phyloP scores from a whole-genome alignment of 768 basidiomycete genomes.

The Trametes elegans region DNA sequence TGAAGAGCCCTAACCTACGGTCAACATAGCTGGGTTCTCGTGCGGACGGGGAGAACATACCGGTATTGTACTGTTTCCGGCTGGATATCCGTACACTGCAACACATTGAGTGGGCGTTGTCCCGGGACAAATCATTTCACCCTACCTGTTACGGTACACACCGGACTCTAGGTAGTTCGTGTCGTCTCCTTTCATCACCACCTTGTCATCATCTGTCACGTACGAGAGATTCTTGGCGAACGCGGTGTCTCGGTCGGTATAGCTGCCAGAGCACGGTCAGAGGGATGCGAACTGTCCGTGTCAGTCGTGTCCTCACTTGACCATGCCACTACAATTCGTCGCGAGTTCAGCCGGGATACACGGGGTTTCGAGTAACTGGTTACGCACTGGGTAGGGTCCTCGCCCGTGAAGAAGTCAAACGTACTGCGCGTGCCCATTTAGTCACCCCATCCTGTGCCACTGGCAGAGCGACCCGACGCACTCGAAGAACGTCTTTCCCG shows the following conservation, averaged over 20 bases:
- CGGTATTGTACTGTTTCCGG: constrained; percentile 61
- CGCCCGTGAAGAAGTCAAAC: constrained; percentile 56
- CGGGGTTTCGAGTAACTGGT: constrained; percentile 2
- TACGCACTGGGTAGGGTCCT: constrained; percentile 69
- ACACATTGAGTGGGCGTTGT: neutral
- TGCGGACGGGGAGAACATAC: neutral
- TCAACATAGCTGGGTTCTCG: neutral
- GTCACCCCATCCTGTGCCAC: neutral
- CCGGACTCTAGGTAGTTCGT: constrained; percentile 54
- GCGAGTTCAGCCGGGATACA: constrained; percentile 19
- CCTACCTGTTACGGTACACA: constrained; percentile 58
- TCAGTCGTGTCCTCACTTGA: constrained; percentile 49
- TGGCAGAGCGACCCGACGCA: constrained; percentile 33
- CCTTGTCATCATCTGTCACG: constrained; percentile 53
- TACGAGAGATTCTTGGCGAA: constrained; percentile 54
- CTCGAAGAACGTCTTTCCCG: constrained; percentile 71
- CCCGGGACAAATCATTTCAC: neutral
- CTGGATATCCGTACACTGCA: constrained; percentile 77
- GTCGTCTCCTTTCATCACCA: constrained; percentile 78
- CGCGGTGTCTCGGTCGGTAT: constrained; percentile 55
- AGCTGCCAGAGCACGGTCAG: constrained; percentile 41
- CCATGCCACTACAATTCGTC: constrained; percentile 53
- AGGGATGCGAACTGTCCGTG: neutral
- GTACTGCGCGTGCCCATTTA: constrained; percentile 34
- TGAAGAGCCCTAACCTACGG: constrained; percentile 52